These are phyloP conservation scores for Dictyophora rubrovolvata DNA, from an alignment of 768 basidiomycete species.

Conservation along the genomic window DNA sequence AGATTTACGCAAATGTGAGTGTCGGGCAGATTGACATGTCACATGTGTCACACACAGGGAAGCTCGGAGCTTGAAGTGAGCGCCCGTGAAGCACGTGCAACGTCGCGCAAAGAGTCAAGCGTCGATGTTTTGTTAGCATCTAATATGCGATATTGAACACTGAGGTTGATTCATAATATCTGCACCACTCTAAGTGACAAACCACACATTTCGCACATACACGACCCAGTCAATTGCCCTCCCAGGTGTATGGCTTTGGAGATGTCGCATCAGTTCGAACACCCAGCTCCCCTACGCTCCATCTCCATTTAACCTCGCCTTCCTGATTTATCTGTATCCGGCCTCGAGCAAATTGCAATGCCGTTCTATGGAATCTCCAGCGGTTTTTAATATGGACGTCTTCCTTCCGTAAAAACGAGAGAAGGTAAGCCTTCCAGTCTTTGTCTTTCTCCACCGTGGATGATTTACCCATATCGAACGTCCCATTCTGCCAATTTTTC, in stretches of 20 bases:
- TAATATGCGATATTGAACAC: too few species aligned
- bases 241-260: not conserved
- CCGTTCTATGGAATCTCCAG: constrained; percentile 13
- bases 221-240: too few species aligned
- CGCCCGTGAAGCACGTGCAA: too few species aligned
- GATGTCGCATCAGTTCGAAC: not conserved
- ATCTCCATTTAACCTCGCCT: not conserved
- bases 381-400: constrained; percentile 11
- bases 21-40: too few species aligned
- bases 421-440: constrained; percentile 12
- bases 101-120: too few species aligned
- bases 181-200: too few species aligned
- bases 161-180: too few species aligned
- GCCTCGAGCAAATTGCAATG: constrained; percentile 13
- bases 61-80: too few species aligned
- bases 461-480: not conserved
- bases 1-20: too few species aligned
- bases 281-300: not conserved
- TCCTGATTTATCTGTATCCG: constrained; percentile 15
- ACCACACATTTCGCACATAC: too few species aligned
- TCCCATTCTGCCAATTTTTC: constrained; percentile 6
- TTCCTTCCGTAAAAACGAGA: constrained; percentile 12
- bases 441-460: constrained; percentile 8
- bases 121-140: too few species aligned
- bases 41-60: too few species aligned